Evolutionary conservation across 2,329 filamentous ascomycete genomes (phyloP).

Genomic region (Clarireedia paspali): DNA sequence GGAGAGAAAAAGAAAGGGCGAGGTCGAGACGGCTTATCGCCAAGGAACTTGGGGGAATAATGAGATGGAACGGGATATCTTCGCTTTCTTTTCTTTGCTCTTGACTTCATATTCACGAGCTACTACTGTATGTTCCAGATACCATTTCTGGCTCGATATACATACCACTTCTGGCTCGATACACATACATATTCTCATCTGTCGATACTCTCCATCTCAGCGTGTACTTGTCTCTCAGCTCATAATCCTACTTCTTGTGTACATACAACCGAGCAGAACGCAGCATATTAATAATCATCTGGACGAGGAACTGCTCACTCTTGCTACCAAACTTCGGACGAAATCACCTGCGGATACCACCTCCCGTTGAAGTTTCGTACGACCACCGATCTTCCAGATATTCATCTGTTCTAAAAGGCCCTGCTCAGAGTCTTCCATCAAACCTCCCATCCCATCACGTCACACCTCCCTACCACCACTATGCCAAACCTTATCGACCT

Average conservation of each 20-base stretch:
- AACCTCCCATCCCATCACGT: background rate
- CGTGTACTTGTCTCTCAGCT: too few species aligned
- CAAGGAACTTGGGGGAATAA: background rate
- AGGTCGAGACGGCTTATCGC: constrained; percentile 3
- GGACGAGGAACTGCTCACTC: background rate
- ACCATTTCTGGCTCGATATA: too few species aligned
- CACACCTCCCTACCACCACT: constrained; percentile 9
- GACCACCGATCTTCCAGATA: background rate
- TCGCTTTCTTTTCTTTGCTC: background rate
- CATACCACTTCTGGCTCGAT: too few species aligned
- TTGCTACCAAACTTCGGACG: background rate
- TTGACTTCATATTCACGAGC: background rate
- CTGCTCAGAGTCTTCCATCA: background rate
- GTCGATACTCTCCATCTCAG: too few species aligned
- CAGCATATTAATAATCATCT: too few species aligned
- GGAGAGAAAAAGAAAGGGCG: background rate
- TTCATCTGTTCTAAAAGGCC: background rate
- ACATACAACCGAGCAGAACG: too few species aligned
- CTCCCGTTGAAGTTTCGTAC: background rate
- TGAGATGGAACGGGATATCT: background rate
- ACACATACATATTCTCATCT: too few species aligned
- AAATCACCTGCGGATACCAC: too few species aligned
- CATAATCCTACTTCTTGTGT: too few species aligned
- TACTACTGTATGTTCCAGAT: too few species aligned
- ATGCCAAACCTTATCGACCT: constrained; percentile 44